A percentile compares a stretch with the other conserved stretches of the same genome.
phyloP scores from a whole-genome alignment of 1,284 basidiomycete genomes.

The Kwoniella shivajii region DNA sequence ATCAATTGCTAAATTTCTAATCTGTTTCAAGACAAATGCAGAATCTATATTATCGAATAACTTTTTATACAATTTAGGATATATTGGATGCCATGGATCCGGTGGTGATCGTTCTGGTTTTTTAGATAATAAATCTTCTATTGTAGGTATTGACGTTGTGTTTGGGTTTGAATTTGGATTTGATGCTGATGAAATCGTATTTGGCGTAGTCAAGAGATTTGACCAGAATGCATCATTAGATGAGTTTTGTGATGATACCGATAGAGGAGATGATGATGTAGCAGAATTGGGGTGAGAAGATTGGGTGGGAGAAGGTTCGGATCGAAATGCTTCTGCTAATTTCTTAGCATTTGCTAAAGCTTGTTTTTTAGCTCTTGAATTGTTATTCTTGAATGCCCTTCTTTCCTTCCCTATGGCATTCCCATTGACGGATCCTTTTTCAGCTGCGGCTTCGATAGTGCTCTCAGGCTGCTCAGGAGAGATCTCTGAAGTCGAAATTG shows the following conservation, averaged over 20 bases:
- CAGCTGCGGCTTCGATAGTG: too few relatives aligned
- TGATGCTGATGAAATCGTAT: not conserved
- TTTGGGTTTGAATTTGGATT: not conserved
- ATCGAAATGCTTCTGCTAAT: slow-evolving; percentile 10
- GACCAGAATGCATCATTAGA: not conserved
- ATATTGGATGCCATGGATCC: slow-evolving; percentile 15
- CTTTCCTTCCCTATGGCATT: not conserved
- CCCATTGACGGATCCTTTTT: not conserved
- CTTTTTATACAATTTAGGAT: slow-evolving; percentile 7
- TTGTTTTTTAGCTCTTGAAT: slow-evolving; percentile 7
- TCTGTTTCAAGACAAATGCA: slow-evolving; percentile 14
- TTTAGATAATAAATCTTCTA: slow-evolving; percentile 16
- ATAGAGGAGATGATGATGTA: not conserved
- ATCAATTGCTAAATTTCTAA: slow-evolving; percentile 9
- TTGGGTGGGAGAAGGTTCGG: not conserved
- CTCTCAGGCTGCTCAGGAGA: not conserved
- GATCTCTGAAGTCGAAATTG: not conserved
- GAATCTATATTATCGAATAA: slow-evolving; percentile 17
- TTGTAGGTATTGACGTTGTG: slow-evolving; percentile 1
- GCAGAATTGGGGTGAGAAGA: not conserved
- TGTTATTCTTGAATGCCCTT: not conserved
- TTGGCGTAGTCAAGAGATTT: not conserved
- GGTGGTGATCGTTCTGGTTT: slow-evolving; percentile 8
- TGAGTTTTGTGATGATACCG: not conserved
- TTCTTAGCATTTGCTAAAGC: slow-evolving; percentile 10